phyloP scores from a whole-genome alignment of 306 rosid species.

The Malus fusca region DNA sequence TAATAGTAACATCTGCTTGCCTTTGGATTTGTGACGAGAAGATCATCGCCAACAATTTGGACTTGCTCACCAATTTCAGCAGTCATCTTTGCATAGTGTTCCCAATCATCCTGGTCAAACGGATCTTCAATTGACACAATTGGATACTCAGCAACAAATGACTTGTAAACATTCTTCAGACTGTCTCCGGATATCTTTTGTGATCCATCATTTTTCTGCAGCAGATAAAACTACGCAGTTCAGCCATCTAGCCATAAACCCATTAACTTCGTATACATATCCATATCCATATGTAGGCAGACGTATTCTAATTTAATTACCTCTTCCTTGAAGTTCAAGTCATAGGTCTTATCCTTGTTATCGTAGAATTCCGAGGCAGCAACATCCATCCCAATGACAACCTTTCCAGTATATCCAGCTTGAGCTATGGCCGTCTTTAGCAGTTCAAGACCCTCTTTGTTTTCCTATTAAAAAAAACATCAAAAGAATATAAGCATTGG shows the following conservation, averaged over 20 bases:
- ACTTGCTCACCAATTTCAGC: slow-evolving; percentile 58
- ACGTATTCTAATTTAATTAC: slow-evolving; percentile 22
- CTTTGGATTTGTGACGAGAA: slow-evolving; percentile 82
- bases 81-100: slow-evolving; percentile 64
- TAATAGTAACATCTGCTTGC: slow-evolving; percentile 10
- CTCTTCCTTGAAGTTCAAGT: slow-evolving; percentile 84
- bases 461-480: slow-evolving; percentile 39
- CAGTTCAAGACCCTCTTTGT: slow-evolving; percentile 82
- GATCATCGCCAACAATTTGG: slow-evolving; percentile 86
- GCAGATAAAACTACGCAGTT: background rate
- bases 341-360: slow-evolving; percentile 48
- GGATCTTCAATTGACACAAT: slow-evolving; percentile 84
- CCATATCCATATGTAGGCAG: background rate
- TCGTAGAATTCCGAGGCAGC: slow-evolving; percentile 78
- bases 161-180: slow-evolving; percentile 69
- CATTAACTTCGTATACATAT: background rate
- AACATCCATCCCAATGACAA: slow-evolving; percentile 84
- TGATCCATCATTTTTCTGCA: slow-evolving; percentile 64
- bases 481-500: background rate
- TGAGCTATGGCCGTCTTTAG: slow-evolving; percentile 65
- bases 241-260: background rate
- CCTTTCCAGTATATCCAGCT: slow-evolving; percentile 79
- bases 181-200: slow-evolving; percentile 59
- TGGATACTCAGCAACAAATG: slow-evolving; percentile 65
- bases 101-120: slow-evolving; percentile 86